Conservation (phyloP, 2,329 filamentous ascomycete species). For the Phaeosphaeriaceae sp. region DNA sequence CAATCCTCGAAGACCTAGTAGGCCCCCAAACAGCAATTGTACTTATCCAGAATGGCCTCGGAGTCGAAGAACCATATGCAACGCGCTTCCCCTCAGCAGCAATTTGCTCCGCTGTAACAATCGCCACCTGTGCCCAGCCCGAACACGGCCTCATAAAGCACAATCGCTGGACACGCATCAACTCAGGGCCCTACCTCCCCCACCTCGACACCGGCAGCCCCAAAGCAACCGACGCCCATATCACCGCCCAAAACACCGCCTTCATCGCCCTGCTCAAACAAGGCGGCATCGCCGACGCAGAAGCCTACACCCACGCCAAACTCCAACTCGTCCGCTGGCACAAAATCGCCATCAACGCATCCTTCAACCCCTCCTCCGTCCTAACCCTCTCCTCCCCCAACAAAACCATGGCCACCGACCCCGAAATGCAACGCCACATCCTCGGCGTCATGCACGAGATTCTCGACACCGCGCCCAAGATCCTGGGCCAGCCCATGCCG, state of each 20-base stretch:
- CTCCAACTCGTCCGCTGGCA: constrained; percentile 76
- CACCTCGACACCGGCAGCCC: constrained; percentile 47
- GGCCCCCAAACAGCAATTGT: constrained; percentile 62
- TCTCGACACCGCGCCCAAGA: constrained; percentile 65
- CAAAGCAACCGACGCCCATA: constrained; percentile 36
- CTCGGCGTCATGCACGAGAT: constrained; percentile 74
- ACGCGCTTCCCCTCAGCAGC: constrained; percentile 65
- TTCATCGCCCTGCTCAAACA: constrained; percentile 63
- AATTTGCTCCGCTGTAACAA: constrained; percentile 72
- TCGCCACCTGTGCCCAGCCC: constrained; percentile 71
- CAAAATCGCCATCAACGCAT: constrained; percentile 77
- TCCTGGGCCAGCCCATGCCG: constrained; percentile 68
- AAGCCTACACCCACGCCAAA: constrained; percentile 67
- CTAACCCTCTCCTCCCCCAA: constrained; percentile 70
- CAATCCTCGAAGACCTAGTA: constrained; percentile 67
- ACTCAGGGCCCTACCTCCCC: constrained; percentile 69
- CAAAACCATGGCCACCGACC: constrained; percentile 68
- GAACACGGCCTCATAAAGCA: constrained; percentile 68
- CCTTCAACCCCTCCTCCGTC: constrained; percentile 75
- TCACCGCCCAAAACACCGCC: constrained; percentile 53
- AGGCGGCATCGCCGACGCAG: constrained; percentile 71
- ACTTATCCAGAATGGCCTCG: constrained; percentile 73
- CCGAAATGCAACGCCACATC: constrained; percentile 67
- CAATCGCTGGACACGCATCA: constrained; percentile 76
- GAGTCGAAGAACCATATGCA: constrained; percentile 71